Base-by-base conservation (phyloP, 768 basidiomycete species). In the Leccinum incarnatum region DNA sequence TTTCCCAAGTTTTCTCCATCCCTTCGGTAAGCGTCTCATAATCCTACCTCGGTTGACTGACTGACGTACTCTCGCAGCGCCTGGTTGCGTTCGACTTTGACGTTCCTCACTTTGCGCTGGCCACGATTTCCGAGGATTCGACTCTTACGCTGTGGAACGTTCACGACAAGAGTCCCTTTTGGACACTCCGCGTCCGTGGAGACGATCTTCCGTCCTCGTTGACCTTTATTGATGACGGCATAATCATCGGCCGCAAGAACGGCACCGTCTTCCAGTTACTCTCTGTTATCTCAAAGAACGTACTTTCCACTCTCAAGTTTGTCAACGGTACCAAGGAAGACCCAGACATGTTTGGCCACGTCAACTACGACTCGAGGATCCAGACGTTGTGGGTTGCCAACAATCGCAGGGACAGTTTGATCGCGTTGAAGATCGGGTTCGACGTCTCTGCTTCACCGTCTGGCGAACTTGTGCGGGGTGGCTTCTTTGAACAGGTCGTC, bases 381-480 rank as follows among this genome's bases (percentile, higher is more conserved):
- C 89, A 89, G 75, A 93, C 90, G 0, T 77, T 94, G 30, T 94
- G 92, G 92, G 81, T 93, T 19, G 92, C 92, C 54, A 93, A 93
- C 69, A 90, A 84, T 71, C 84, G 89, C 48, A 83, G 92, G 23
- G 89, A 92, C 59, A 93, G 91, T 71, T 79, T 94, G 75, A 83
- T 94, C 36, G 92, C 90, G 14, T 78, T 92, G 68, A 89, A 85
- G 72, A 79, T 93, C 57, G 83, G 83, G 55, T 80, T 89, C 58
- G 89, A 91, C 53, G 69, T 74, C 36, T 78, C 83, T 25, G 78
- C 81, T 45, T 81, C 81, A 45, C 72, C 80, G 15, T 79, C 79
- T 25, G 82, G 84, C 17, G 88, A 89, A 57, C 87, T 91, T 53
- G 74, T 77, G 15, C 79, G 83, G 46, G 79, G 83, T 55, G 84